Evolutionary conservation across 208 protist species (phyloP).

Genomic region (Leishmania arabica): DNA sequence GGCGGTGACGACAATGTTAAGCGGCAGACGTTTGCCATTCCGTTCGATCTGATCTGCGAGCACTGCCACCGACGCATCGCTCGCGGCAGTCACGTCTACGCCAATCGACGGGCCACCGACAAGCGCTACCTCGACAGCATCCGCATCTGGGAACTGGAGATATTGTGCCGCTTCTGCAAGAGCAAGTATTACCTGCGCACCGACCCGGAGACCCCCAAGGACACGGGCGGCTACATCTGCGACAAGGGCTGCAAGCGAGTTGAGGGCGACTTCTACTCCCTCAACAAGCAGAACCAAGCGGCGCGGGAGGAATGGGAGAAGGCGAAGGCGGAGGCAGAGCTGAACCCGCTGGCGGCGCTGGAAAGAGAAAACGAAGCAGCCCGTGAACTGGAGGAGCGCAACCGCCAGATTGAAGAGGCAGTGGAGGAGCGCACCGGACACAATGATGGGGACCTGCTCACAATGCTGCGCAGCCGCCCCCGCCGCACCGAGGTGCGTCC

Average conservation of each 20-base stretch:
- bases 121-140: constrained; percentile 67
- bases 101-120: constrained; percentile 66
- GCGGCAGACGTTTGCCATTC: constrained; percentile 85
- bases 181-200: constrained; percentile 68
- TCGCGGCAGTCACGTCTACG: constrained; percentile 84
- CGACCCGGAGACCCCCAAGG: constrained; percentile 78
- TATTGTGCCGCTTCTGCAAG: constrained; percentile 77
- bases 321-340: constrained; percentile 49
- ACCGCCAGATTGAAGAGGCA: constrained; percentile 65
- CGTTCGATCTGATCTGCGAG: constrained; percentile 77
- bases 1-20: constrained; percentile 41
- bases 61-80: constrained; percentile 71
- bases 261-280: constrained; percentile 68
- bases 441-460: constrained; percentile 38
- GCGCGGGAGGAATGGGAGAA: constrained; percentile 52
- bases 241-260: constrained; percentile 59
- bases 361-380: constrained; percentile 77
- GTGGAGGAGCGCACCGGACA: constrained; percentile 48
- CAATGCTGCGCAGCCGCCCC: constrained; percentile 36
- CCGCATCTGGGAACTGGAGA: constrained; percentile 81
- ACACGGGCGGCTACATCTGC: constrained; percentile 83
- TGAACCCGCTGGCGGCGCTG: constrained; percentile 68
- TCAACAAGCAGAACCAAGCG: constrained; percentile 71
- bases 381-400: constrained; percentile 64
- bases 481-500: constrained; percentile 2